phyloP scores from a whole-genome alignment of 2,329 filamentous ascomycete genomes.

The Didymella keratinophila region DNA sequence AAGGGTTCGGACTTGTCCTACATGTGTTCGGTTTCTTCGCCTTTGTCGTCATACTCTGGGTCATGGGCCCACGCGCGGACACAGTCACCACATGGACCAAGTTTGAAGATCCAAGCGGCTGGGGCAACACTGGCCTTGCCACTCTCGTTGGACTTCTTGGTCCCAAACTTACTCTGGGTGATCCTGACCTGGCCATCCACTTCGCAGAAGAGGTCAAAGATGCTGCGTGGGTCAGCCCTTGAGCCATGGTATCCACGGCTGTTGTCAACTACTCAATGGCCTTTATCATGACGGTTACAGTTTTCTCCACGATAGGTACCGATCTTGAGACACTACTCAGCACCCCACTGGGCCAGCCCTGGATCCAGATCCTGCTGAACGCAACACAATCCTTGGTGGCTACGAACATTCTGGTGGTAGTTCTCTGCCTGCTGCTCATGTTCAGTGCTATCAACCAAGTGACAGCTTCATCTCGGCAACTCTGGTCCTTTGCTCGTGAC shows the following conservation, averaged over 20 bases:
- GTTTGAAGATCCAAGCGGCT: not conserved
- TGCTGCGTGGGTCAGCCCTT: not conserved
- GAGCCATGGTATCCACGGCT: not conserved
- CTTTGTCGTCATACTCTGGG: not conserved
- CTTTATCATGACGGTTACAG: not conserved
- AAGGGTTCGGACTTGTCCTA: not conserved
- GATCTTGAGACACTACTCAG: not conserved
- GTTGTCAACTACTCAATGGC: not conserved
- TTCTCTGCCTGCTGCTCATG: not conserved
- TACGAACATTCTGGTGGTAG: not conserved
- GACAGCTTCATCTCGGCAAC: not conserved
- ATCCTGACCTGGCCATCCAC: not conserved
- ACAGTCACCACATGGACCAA: not conserved
- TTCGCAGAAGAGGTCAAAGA: not conserved
- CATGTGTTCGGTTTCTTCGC: not conserved
- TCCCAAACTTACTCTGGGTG: not conserved
- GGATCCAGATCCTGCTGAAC: not conserved
- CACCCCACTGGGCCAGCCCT: not conserved
- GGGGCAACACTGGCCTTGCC: not conserved
- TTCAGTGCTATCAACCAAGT: not conserved
- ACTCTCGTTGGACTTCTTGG: not conserved
- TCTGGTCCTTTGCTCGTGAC: not conserved
- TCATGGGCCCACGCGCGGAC: not conserved
- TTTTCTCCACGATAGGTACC: not conserved
- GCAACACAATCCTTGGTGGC: not conserved